These are phyloP conservation scores for Populus hybrid DNA, from an alignment of 441 rosid genomes.

Conservation along the genomic window DNA sequence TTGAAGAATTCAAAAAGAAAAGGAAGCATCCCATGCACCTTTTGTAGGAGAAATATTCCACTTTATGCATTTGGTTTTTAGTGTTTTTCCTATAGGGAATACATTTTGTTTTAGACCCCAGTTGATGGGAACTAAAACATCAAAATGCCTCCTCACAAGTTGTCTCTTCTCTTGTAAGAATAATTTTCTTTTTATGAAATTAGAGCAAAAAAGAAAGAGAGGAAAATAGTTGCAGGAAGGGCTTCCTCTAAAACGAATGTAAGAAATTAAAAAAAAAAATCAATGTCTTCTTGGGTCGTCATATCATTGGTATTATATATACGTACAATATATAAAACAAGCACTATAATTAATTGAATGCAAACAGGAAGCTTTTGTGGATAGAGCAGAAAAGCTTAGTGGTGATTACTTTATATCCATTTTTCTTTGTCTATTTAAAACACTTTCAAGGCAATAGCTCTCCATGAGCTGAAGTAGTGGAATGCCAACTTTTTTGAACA, in stretches of 20 bases:
- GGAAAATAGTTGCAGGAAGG: background rate
- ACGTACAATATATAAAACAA: too few relatives aligned
- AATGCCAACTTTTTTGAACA: background rate
- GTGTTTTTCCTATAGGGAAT: background rate
- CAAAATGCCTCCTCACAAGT: background rate
- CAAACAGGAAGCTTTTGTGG: background rate
- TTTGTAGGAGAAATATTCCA: background rate
- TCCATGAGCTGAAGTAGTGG: background rate
- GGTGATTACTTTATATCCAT: background rate
- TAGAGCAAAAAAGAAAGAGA: background rate
- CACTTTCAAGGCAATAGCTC: background rate
- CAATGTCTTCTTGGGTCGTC: too few relatives aligned
- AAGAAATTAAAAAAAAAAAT: too few relatives aligned
- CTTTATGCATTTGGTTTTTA: constrained; percentile 11
- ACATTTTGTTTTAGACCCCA: constrained; percentile 1
- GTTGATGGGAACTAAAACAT: constrained; percentile 2
- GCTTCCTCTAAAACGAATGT: background rate
- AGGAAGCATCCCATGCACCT: background rate
- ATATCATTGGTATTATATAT: too few relatives aligned
- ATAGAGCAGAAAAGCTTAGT: background rate
- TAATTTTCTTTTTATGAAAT: too few relatives aligned
- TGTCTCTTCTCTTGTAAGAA: too few relatives aligned
- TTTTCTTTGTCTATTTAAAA: background rate
- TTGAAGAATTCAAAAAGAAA: background rate
- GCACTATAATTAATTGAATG: background rate